Conservation (phyloP, 345 rosid species). For the Salix caprea region DNA sequence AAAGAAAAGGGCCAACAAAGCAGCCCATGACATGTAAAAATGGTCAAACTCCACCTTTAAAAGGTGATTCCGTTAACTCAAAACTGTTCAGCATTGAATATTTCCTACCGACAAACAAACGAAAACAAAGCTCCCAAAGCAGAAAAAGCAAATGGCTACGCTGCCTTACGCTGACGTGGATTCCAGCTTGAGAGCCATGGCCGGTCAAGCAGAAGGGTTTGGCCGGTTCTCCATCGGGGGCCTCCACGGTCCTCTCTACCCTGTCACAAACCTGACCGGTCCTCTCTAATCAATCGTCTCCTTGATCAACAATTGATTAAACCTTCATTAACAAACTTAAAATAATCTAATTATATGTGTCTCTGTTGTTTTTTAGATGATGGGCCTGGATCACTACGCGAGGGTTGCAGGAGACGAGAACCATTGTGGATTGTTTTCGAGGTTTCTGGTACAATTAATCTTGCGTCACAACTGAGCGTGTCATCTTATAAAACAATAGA, state of each 20-base stretch:
- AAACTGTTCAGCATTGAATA: no score
- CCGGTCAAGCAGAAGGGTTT: conserved; percentile 80
- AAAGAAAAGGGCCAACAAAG: no score
- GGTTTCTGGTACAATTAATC: conserved; percentile 72
- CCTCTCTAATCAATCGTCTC: neutral
- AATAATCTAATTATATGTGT: neutral
- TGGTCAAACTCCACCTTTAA: no score
- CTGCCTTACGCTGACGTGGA: conserved; percentile 69
- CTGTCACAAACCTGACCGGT: conserved; percentile 71
- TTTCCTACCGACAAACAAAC: no score
- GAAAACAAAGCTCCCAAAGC: neutral
- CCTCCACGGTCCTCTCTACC: conserved; percentile 57
- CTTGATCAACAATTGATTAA: no score
- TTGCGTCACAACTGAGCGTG: conserved; percentile 52
- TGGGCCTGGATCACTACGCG: conserved; percentile 86
- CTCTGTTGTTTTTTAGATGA: conserved; percentile 43
- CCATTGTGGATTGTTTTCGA: conserved; percentile 88
- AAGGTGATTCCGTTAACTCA: no score
- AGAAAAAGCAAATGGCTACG: neutral
- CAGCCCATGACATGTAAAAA: no score
- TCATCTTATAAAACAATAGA: conserved; percentile 91
- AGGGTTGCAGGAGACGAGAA: conserved; percentile 70
- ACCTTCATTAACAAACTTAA: neutral
- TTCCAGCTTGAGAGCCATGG: conserved; percentile 62
- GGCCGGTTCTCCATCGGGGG: conserved; percentile 84